phyloP scores from a whole-genome alignment of 164 flowering plant species.

The Platanus orientalis region DNA sequence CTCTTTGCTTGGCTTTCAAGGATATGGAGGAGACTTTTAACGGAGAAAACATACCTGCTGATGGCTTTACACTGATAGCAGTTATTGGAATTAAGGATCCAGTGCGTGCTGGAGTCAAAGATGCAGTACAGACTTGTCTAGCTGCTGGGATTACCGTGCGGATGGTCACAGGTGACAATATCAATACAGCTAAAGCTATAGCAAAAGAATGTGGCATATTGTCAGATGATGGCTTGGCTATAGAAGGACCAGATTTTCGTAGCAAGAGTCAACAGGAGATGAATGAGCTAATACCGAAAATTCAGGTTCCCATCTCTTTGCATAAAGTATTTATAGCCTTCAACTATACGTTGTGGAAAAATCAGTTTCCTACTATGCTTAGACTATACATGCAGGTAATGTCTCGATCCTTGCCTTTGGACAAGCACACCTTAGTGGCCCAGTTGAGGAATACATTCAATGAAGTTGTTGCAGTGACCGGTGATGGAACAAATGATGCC shows the following conservation, averaged over 20 bases:
- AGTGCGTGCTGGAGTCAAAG: conserved; percentile 44
- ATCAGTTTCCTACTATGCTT: not conserved
- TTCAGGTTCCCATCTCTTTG: conserved; percentile 28
- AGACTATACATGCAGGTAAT: conserved; percentile 19
- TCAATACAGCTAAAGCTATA: conserved; percentile 48
- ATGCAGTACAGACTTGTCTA: conserved; percentile 41
- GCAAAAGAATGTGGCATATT: conserved; percentile 59
- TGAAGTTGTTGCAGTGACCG: conserved; percentile 37
- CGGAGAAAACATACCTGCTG: conserved; percentile 26
- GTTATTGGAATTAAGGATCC: conserved; percentile 59
- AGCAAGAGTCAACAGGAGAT: conserved; percentile 25
- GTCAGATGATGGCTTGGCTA: conserved; percentile 39
- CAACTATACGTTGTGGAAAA: not conserved
- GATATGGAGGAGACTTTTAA: conserved; percentile 24
- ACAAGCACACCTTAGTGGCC: conserved; percentile 29
- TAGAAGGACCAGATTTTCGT: conserved; percentile 46
- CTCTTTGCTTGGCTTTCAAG: conserved; percentile 45
- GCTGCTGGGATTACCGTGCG: conserved; percentile 47
- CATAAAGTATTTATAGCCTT: not conserved
- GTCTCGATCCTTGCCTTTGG: conserved; percentile 36
- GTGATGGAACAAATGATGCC: conserved; percentile 38
- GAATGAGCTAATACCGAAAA: conserved; percentile 28
- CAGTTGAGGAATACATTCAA: conserved; percentile 18
- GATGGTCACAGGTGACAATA: conserved; percentile 57
- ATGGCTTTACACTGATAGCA: conserved; percentile 42